Conservation (phyloP, 163 green algal species). For the Chloroidium sp. region DNA sequence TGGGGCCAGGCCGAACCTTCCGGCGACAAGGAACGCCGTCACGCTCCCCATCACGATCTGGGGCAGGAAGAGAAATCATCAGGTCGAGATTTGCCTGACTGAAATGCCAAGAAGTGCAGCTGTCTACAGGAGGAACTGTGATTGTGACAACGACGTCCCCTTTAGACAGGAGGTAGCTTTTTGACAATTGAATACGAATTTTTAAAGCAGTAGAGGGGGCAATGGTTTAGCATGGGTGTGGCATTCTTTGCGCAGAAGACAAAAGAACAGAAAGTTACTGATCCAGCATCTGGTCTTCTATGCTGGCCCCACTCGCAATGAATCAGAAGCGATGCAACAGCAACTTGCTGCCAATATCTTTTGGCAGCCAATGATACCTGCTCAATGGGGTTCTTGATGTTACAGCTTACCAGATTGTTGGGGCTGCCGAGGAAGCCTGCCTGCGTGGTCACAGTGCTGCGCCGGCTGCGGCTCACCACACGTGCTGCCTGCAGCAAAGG, state of each 20-base stretch:
- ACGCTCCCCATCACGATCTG: slow-evolving; percentile 81
- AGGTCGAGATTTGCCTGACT: background rate
- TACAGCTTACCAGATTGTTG: slow-evolving; percentile 9
- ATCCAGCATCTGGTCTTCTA: too few species aligned
- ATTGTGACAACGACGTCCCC: background rate
- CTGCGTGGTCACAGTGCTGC: background rate
- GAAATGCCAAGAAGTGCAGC: background rate
- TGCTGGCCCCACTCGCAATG: too few species aligned
- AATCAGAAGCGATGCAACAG: too few species aligned
- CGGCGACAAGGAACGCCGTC: slow-evolving; percentile 62
- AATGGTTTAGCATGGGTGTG: too few species aligned
- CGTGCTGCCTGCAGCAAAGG: background rate
- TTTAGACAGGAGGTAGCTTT: background rate
- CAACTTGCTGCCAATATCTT: too few species aligned
- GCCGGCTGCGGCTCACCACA: background rate
- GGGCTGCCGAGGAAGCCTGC: slow-evolving; percentile 15
- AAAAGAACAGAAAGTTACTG: background rate
- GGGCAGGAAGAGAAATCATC: background rate
- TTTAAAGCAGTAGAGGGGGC: too few species aligned
- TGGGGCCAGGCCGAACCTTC: slow-evolving; percentile 85
- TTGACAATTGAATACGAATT: background rate
- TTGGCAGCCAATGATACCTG: too few species aligned
- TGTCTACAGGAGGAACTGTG: background rate
- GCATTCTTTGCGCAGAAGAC: background rate
- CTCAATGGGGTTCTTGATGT: too few species aligned